Base-by-base conservation (phyloP, 2,329 filamentous ascomycete genomes). In the Ascomycota sp. region DNA sequence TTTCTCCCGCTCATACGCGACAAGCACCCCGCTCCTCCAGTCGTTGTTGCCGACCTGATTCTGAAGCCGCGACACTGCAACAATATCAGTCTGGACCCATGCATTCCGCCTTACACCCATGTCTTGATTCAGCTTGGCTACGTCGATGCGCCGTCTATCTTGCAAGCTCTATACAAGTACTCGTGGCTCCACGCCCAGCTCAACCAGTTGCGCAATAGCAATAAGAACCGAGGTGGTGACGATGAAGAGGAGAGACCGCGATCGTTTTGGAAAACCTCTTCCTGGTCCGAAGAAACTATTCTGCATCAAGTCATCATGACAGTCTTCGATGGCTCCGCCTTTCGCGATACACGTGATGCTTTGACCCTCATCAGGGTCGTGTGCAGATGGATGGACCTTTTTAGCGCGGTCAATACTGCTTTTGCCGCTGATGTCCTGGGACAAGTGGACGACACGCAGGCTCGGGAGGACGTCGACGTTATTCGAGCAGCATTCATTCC, bases 241-340 rank as follows among this genome's bases (percentile, higher is more conserved):
- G 33, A 40, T 6, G 39, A 41, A 11, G 42, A 44, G 6, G 44
- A 46, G 16, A 39, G 39, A 4, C 43, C 43, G 35, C 33, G 39
- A 1, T 37, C 48, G 25, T 50, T 61, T 38, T 76, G 70, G 69
- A 56, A 50, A 34, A 66, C 53, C 48, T 73, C 69, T 1, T 72
- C 68, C 40, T 57, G 57, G 38, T 52, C 76, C 0, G 89, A 98
- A 50, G 92, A 93, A 56, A 75, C 89, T 33, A 80, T 95, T 54
- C 76, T 93, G 47, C 91, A 92, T 52, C 74, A 84, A 4, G 82
- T 98, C 33, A 81, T 82, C 2, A 92, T 91, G 54, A 78, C 76
- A 0, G 83, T 95, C 33, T 76, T 62, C 2, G 57, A 66, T 32
- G 66, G 62, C 0, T 52, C 47, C 1, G 61, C 58, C 2, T 64